Percentiles rank a stretch among this genome's conserved stretches.
phyloP scores from a whole-genome alignment of 106 monocot genomes.

The Vanilla planifolia region DNA sequence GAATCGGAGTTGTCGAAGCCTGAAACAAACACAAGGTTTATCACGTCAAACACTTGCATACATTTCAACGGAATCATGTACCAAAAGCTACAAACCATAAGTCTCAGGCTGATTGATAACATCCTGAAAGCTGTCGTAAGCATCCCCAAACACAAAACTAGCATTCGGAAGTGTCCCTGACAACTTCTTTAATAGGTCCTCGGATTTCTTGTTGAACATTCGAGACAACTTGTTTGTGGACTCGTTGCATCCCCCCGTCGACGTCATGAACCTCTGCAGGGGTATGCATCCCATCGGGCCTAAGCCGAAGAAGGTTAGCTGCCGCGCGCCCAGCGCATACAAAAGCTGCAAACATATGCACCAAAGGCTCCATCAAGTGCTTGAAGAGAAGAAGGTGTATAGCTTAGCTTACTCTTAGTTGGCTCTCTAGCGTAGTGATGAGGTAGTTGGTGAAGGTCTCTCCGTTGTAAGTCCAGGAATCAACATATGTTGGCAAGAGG shows the following conservation, averaged over 20 bases:
- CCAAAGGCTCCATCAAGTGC: background rate
- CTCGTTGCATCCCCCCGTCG: constrained; percentile 57
- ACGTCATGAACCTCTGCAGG: constrained; percentile 54
- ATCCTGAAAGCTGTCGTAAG: constrained; percentile 69
- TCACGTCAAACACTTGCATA: background rate
- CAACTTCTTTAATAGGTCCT: constrained; percentile 25
- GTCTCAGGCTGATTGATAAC: constrained; percentile 51
- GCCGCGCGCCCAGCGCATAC: constrained; percentile 49
- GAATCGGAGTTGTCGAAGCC: constrained; percentile 68
- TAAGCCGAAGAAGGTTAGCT: constrained; percentile 74
- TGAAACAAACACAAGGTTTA: constrained; percentile 6
- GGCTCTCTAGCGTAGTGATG: constrained; percentile 42
- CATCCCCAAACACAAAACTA: constrained; percentile 62
- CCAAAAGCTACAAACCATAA: constrained; percentile 32
- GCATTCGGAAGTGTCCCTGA: constrained; percentile 60
- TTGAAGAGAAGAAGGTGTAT: too few relatives aligned
- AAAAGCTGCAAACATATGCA: constrained; percentile 30
- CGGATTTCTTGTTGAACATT: constrained; percentile 54
- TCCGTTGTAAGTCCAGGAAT: constrained; percentile 75
- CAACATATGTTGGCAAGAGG: constrained; percentile 68
- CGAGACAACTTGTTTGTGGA: constrained; percentile 67
- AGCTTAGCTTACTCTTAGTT: constrained; percentile 43
- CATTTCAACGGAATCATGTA: background rate
- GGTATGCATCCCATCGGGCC: constrained; percentile 99
- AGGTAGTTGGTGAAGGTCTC: constrained; percentile 59